Base-by-base conservation (phyloP, 148 eudicot genomes). In the Chenopodium album region DNA sequence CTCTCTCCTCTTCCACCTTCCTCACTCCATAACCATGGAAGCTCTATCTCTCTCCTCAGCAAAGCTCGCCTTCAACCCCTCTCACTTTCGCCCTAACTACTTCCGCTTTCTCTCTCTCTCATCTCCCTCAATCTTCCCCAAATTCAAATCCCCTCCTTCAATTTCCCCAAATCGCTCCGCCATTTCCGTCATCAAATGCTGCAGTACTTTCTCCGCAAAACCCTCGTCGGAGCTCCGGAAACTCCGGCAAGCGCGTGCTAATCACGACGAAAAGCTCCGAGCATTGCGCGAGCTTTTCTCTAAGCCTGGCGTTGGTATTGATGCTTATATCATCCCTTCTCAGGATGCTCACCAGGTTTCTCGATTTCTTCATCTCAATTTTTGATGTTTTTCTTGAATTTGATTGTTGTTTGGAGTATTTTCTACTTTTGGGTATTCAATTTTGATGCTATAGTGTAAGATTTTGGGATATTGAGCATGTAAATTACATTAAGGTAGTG, bases 341-440 rank as follows among this genome's bases (percentile, higher is more conserved):
- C 99, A 96, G 78, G 99, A 96, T 68, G 98, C 99, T 79, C 99
- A 96, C 81, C 99, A 96, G 97, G 99, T 94, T 68, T n/a, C n/a
- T 9, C 4, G 41, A n/a, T 9, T 26, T 52, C 28, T 9, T 32
- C 34, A 31, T 84, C 20, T 22, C 12, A 29, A 71, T 75, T 19
- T 17, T 64, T 7, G 41, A 16, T 11, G 31, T 9, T 26, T 20
- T 7, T 20, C 0, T 10, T 68, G 10, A 31, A 19, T 80, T 76
- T 67, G 34, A 7, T 13, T n/a, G 2, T 52, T n/a, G 12, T 14
- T 75, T 31, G 22, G 62, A 56, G 4, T 17, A 3, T 12, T 17
- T 17, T 56, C 17, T 16, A 14, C 17, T 14, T 56, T 56, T 16
- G 62, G 17, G 19, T 17, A 17, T 17, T 56, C 14, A 50, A 22